Evolutionary conservation across 2,329 filamentous ascomycete genomes (phyloP).

Genomic region (Ophiocordyceps camponoti-saundersi): DNA sequence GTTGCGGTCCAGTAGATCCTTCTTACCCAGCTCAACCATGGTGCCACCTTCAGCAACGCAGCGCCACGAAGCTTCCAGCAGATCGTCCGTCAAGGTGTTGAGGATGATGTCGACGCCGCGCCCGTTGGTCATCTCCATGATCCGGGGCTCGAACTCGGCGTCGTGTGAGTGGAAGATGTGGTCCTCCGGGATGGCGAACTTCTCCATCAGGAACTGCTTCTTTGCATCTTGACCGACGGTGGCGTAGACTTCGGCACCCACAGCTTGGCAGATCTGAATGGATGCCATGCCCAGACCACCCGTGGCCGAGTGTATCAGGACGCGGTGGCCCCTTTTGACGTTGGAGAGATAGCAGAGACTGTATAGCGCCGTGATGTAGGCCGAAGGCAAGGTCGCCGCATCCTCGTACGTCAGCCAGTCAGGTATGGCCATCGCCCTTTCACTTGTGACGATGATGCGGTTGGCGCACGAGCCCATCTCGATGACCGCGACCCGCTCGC

Average conservation of each 20-base stretch:
- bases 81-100: slow-evolving; percentile 25
- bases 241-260: slow-evolving; percentile 22
- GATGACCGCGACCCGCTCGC: slow-evolving; percentile 54
- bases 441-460: slow-evolving; percentile 12
- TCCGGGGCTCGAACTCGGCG: slow-evolving; percentile 6
- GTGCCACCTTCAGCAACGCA: slow-evolving; percentile 23
- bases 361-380: slow-evolving; percentile 23
- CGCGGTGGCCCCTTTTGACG: slow-evolving; percentile 17
- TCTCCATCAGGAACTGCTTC: slow-evolving; percentile 17
- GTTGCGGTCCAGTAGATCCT: slow-evolving; percentile 19
- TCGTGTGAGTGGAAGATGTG: slow-evolving; percentile 12
- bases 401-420: slow-evolving; percentile 16
- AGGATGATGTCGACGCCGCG: slow-evolving; percentile 56
- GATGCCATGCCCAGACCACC: slow-evolving; percentile 22
- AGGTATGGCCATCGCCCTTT: slow-evolving; percentile 19
- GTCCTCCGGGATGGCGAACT: slow-evolving; percentile 18
- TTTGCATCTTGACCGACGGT: slow-evolving; percentile 20
- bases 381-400: slow-evolving; percentile 21
- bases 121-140: slow-evolving; percentile 16
- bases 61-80: slow-evolving; percentile 22
- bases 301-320: slow-evolving; percentile 21
- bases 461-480: slow-evolving; percentile 16
- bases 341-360: slow-evolving; percentile 19
- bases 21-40: slow-evolving; percentile 25
- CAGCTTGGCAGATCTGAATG: slow-evolving; percentile 18